Percentiles rank a stretch among this genome's conserved stretches.
Evolutionary conservation across 208 protist genomes (phyloP).

Genomic region (Crithidia brevicula): DNA sequence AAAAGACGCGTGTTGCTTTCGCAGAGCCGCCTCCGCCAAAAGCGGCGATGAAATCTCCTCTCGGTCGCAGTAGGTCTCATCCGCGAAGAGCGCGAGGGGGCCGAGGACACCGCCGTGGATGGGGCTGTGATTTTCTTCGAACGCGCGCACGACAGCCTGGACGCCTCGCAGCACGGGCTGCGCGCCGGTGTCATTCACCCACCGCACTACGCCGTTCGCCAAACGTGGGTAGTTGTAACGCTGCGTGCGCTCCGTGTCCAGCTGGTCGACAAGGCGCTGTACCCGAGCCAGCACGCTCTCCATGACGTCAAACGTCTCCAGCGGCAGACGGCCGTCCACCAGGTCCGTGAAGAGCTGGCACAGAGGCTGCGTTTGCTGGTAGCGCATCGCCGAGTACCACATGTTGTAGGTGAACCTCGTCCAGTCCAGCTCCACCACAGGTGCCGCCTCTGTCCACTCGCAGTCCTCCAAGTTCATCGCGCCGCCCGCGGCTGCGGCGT

Average conservation of each 20-base stretch:
- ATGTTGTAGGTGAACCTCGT: constrained; percentile 74
- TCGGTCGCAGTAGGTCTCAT: constrained; percentile 48
- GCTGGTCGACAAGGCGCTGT: constrained; percentile 28
- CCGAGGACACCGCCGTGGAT: constrained; percentile 51
- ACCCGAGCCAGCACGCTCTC: constrained; percentile 32
- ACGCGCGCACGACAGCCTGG: constrained; percentile 62
- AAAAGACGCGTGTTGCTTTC: not conserved
- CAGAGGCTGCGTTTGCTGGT: constrained; percentile 62
- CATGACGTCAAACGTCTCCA: constrained; percentile 57
- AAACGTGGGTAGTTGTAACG: constrained; percentile 60
- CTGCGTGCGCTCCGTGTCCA: constrained; percentile 59
- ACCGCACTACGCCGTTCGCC: constrained; percentile 40
- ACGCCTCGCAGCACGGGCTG: constrained; percentile 48
- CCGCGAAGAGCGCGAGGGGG: constrained; percentile 46
- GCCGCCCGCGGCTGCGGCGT: not conserved
- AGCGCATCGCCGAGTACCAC: constrained; percentile 64
- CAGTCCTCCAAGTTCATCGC: constrained; percentile 1
- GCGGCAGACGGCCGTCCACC: constrained; percentile 54
- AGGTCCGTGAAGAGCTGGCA: constrained; percentile 69
- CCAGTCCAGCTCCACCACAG: constrained; percentile 64
- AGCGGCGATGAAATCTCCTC: constrained; percentile 10
- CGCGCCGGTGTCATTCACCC: constrained; percentile 56
- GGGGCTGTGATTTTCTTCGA: constrained; percentile 54
- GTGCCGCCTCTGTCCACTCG: constrained; percentile 18
- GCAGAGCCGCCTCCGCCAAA: not conserved